These are phyloP conservation scores for Monilinia vaccinii-corymbosi DNA, from an alignment of 2,329 filamentous ascomycete genomes.

Conservation along the genomic window DNA sequence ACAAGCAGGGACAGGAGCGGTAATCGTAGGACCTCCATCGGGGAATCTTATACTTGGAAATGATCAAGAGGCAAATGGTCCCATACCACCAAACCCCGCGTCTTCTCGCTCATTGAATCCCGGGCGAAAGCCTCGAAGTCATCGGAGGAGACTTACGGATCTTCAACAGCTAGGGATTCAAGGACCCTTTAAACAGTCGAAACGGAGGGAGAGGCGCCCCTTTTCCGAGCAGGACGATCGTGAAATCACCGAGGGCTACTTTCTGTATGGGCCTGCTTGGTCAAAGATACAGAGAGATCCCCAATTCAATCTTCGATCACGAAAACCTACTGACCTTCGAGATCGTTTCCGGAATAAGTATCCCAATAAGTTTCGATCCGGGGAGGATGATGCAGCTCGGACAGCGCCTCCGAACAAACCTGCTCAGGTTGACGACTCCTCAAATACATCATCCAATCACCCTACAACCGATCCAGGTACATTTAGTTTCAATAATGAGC, in stretches of 20 bases:
- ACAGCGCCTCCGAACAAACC: not conserved
- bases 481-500: constrained; percentile 19
- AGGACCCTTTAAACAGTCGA: constrained; percentile 53
- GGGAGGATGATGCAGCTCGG: not conserved
- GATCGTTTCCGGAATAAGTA: constrained; percentile 58
- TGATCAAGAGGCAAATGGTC: constrained; percentile 13
- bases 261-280: constrained; percentile 54
- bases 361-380: constrained; percentile 40
- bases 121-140: constrained; percentile 42
- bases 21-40: constrained; percentile 41
- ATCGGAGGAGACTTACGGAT: constrained; percentile 47
- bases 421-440: not conserved
- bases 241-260: constrained; percentile 51
- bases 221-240: constrained; percentile 55
- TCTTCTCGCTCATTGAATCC: constrained; percentile 17
- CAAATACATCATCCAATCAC: not conserved
- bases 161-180: constrained; percentile 49
- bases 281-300: constrained; percentile 55
- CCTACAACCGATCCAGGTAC: constrained; percentile 2
- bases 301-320: constrained; percentile 45
- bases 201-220: constrained; percentile 48
- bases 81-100: constrained; percentile 21
- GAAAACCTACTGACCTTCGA: constrained; percentile 54
- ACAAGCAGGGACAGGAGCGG: constrained; percentile 27
- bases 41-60: constrained; percentile 43